These are phyloP conservation scores for Camillea tinctor DNA, from an alignment of 2,329 filamentous ascomycete species.

Conservation along the genomic window DNA sequence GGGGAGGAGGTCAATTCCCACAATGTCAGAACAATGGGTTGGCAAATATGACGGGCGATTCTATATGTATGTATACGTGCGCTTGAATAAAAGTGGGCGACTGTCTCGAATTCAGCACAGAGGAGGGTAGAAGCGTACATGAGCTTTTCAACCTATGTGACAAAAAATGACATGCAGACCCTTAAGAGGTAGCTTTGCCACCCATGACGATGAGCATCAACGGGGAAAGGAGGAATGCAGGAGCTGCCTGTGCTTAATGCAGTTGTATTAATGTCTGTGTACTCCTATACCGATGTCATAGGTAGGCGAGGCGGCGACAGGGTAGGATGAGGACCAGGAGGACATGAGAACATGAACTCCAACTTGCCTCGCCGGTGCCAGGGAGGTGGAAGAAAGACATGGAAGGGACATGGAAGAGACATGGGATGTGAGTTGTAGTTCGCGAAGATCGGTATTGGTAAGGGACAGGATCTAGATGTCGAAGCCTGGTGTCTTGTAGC, in stretches of 20 bases:
- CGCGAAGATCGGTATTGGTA: background rate
- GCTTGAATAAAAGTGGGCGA: conserved; percentile 21
- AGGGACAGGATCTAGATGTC: background rate
- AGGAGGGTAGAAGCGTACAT: conserved; percentile 10
- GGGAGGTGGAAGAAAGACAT: too few relatives aligned
- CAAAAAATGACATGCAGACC: background rate
- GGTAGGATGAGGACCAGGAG: too few relatives aligned
- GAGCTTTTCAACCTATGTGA: background rate
- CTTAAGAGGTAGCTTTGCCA: background rate
- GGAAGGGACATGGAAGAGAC: too few relatives aligned
- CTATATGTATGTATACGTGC: conserved; percentile 29
- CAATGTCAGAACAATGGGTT: conserved; percentile 29
- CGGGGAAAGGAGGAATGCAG: conserved; percentile 18
- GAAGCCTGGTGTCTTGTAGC: background rate
- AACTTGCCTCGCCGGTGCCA: conserved; percentile 11
- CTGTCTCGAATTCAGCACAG: conserved; percentile 19
- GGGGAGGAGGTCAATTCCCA: conserved; percentile 25
- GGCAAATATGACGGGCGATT: conserved; percentile 26
- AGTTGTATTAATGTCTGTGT: conserved; percentile 18
- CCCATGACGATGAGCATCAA: conserved; percentile 1
- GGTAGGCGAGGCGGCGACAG: conserved; percentile 7
- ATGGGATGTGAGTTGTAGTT: conserved; percentile 18
- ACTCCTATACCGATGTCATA: conserved; percentile 4
- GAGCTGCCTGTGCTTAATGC: conserved; percentile 27
- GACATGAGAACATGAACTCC: conserved; percentile 8